Conservation (phyloP, 306 rosid species). For the Begonia fuchsioides region DNA sequence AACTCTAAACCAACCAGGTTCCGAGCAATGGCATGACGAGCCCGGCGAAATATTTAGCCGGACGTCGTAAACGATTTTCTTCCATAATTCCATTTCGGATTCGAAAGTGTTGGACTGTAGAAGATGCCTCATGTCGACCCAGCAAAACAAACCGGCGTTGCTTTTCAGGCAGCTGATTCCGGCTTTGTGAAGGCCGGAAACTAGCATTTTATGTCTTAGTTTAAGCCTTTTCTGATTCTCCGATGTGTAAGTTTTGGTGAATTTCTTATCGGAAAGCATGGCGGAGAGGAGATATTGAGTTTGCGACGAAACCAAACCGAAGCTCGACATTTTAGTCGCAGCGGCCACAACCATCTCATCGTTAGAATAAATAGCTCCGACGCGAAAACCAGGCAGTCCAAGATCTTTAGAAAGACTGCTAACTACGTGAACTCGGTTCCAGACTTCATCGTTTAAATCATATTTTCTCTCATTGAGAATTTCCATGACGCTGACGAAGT, state of each 20-base stretch:
- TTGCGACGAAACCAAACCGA: conserved; percentile 60
- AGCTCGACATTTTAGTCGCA: conserved; percentile 68
- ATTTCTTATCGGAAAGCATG: conserved; percentile 45
- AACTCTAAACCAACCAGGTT: conserved; percentile 82
- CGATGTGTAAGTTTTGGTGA: conserved; percentile 31
- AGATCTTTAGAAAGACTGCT: conserved; percentile 76
- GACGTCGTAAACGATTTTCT: conserved; percentile 32
- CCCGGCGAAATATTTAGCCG: conserved; percentile 70
- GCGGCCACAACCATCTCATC: conserved; percentile 56
- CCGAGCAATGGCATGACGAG: conserved; percentile 54
- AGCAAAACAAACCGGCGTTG: conserved; percentile 70
- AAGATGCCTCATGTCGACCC: conserved; percentile 58
- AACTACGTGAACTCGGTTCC: conserved; percentile 35
- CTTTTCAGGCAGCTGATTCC: conserved; percentile 59
- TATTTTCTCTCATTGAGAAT: conserved; percentile 28
- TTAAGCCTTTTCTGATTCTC: conserved; percentile 38
- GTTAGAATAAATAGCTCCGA: conserved; percentile 69
- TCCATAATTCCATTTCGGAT: conserved; percentile 47
- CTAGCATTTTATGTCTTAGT: conserved; percentile 42
- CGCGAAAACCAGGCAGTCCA: conserved; percentile 65
- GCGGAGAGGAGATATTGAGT: conserved; percentile 62
- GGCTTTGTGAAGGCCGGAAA: conserved; percentile 35
- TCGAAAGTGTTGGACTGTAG: conserved; percentile 33
- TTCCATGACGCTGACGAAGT: conserved; percentile 41
- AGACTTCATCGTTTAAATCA: not conserved